These are phyloP conservation scores for Penicillium vulpinum DNA, from an alignment of 2,329 filamentous ascomycete genomes.

Conservation along the genomic window DNA sequence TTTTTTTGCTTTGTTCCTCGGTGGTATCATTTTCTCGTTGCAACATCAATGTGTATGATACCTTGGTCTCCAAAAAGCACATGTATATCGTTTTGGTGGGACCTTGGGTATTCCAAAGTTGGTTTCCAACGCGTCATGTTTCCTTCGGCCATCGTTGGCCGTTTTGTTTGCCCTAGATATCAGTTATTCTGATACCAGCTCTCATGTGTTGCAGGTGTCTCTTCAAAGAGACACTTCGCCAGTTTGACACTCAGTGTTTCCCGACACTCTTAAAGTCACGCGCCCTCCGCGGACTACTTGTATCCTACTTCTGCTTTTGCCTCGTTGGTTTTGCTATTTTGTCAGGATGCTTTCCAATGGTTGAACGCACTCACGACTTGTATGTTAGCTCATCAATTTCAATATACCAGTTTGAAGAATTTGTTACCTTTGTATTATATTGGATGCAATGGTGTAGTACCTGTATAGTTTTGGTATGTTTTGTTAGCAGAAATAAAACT, in stretches of 20 bases:
- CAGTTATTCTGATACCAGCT: background rate
- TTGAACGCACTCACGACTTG: conserved; percentile 23
- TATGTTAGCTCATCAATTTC: conserved; percentile 20
- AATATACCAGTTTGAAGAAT: background rate
- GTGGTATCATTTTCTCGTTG: conserved; percentile 10
- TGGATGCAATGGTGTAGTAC: background rate
- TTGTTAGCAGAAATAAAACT: too few relatives aligned
- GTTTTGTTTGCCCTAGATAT: background rate
- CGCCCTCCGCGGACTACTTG: background rate
- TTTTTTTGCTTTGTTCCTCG: conserved; percentile 21
- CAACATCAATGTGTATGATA: conserved; percentile 16
- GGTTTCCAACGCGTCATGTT: background rate
- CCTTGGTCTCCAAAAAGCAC: conserved; percentile 1
- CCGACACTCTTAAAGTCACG: background rate
- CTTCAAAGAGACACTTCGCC: background rate
- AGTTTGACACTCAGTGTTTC: background rate
- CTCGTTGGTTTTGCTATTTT: conserved; percentile 1
- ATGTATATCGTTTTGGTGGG: conserved; percentile 58
- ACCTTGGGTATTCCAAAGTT: background rate
- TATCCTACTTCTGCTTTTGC: conserved; percentile 49
- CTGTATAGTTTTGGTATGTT: background rate
- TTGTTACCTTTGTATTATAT: background rate
- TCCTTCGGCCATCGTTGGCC: background rate
- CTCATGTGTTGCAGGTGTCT: background rate
- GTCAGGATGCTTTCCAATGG: conserved; percentile 14